Evolutionary conservation across 352 stramenopile genomes (phyloP), one percentile per base, ranked within the genome.

Genomic region (Globisporangium recalcitrans): DNA sequence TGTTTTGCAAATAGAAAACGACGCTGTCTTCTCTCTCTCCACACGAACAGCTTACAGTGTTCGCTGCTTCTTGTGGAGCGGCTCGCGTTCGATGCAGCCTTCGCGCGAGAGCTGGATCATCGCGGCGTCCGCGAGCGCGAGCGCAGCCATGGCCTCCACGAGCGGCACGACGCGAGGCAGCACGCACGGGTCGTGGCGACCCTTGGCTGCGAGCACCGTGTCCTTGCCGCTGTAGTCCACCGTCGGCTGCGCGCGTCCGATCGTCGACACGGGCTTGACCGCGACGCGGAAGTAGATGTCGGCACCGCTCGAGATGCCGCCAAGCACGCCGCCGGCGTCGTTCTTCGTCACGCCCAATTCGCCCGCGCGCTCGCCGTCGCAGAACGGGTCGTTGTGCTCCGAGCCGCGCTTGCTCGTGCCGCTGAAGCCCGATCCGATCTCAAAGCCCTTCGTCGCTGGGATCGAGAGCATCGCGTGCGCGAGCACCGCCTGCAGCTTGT

Each of bases 231-330:
- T 95, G 65, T 98, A 94, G 53, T 95, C 96, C 21, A 98, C 94
- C 2, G 91, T 97, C 58, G 96, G 76, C 82, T 99, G 97, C 47
- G 83, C 73, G 53, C 96, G 87, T 58, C 96, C 96, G 82, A 99
- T 99, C 19, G 97, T 99, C 44, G 95, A 99, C 46, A 98, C 98
- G 21, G 97, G 93, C 80, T 99, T 99, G 74, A 99, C 98, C n/a
- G 97, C 97, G 54, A 99, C 97, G 67, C 96, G 88, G 67, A 99
- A 94, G 60, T 99, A 97, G 68, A 99, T 98, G 70, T 98, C 96
- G 49, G 98, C 96, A 61, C 97, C 97, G 69, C 97, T 99, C 53
- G 95, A 98, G 67, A 99, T 99, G 63, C 97, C 97, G 44, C 97
- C 97, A 62, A 99, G 90, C 64, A 99, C 97, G 56, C 97, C 97